Base-by-base conservation (phyloP, 306 rosid species). In the Fragaria ananassa region DNA sequence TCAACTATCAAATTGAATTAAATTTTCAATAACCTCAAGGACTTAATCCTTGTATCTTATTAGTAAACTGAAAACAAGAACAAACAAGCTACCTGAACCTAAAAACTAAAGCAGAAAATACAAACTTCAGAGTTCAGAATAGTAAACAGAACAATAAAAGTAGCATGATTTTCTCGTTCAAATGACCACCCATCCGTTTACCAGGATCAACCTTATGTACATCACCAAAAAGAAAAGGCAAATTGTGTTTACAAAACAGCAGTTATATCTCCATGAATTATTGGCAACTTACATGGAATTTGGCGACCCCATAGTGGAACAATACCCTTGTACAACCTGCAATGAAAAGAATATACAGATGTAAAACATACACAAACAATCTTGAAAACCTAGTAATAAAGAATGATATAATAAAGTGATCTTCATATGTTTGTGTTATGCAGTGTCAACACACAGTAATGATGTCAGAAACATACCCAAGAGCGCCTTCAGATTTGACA, bases 301-400 rank as follows among this genome's bases (percentile, higher is more conserved):
- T 95, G 99, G 25, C 99, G 97, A 81, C 99, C 99, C 99, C 99
- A 96, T 31, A 96, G 89, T 78, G 99, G 99, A 83, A 96, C 91
- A 35, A 96, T 23, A 35, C 99, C 99, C 95, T 96, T 96, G 83
- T 96, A 96, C 84, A 96, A 74, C 87, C 99, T 96, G 93, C 85
- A 83, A 83, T 41, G 61, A 56, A 10, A 11, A 75, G 37, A 57
- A 73, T 39, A 44, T 71, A 81, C 46, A 90, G 47, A 71, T 15
- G 39, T 47, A 9, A 70, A 78, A 80, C 61, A 14, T 57, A 56
- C 44, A 13, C 8, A 76, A 15, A 61, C 29, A 4, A n/a, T 47
- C 72, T 63, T 27, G n/a, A 12, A 60, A 19, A 21, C 65, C 37
- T 25, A 3, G 35, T 25, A 74, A 29, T 27, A 68, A 44, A 14